Percentiles rank a stretch among this genome's conserved stretches.
phyloP scores from a whole-genome alignment of 345 rosid species.

The Melaleuca alternifolia region DNA sequence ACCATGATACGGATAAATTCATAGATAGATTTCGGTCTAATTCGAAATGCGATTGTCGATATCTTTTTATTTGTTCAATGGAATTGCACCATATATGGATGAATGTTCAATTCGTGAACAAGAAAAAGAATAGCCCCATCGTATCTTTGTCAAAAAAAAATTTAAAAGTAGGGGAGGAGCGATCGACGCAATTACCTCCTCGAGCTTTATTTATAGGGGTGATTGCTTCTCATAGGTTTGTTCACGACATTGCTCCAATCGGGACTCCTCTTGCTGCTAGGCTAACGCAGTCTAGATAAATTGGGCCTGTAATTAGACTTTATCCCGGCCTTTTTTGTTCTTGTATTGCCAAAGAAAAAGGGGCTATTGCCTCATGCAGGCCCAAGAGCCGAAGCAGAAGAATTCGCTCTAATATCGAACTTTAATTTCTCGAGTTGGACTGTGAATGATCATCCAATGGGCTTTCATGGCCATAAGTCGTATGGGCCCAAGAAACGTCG shows the following conservation, averaged over 20 bases:
- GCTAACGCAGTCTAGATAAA: background rate
- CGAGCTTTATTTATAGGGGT: no score
- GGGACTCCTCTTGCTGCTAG: background rate
- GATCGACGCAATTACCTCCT: no score
- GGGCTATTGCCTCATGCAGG: background rate
- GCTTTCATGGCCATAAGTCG: background rate
- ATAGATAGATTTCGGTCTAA: no score
- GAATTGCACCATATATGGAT: no score
- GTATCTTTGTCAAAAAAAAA: no score
- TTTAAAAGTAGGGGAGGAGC: no score
- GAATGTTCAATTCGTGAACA: no score
- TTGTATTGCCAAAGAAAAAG: rapidly evolving
- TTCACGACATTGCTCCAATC: background rate
- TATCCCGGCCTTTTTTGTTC: background rate
- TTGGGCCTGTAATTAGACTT: background rate
- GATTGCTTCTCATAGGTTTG: no score
- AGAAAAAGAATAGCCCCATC: no score
- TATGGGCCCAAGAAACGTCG: background rate
- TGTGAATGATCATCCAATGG: background rate
- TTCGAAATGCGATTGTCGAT: no score
- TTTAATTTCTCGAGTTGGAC: background rate
- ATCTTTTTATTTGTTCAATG: no score
- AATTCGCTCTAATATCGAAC: background rate
- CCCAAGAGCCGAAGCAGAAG: background rate
- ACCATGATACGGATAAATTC: no score